Conservation (phyloP, 352 stramenopile genomes). For the Aphanomyces stellatus region DNA sequence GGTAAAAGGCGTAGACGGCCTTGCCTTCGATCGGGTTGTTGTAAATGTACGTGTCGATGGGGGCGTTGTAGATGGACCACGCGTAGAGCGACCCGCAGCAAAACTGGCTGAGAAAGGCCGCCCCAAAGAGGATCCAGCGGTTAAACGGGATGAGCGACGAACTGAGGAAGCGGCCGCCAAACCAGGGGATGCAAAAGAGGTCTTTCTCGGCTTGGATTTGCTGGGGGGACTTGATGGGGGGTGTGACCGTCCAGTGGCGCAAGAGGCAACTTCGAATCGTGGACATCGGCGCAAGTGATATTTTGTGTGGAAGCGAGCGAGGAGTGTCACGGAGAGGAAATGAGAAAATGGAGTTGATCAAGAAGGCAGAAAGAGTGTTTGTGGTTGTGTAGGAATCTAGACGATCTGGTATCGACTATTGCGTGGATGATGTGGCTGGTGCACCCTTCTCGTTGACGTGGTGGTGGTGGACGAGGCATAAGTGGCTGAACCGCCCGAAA, state of each 20-base stretch:
- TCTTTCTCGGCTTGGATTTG: conserved; percentile 46
- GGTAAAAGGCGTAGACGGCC: conserved; percentile 64
- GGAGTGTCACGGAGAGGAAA: too few species aligned
- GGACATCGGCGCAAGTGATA: too few species aligned
- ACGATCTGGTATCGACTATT: too few species aligned
- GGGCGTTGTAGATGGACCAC: conserved; percentile 62
- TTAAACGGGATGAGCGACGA: conserved; percentile 28
- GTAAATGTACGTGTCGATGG: conserved; percentile 44
- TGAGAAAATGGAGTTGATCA: too few species aligned
- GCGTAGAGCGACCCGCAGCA: conserved; percentile 63
- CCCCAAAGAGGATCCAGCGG: conserved; percentile 57
- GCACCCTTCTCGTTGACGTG: too few species aligned
- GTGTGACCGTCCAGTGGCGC: conserved; percentile 37
- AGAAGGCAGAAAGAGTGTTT: too few species aligned
- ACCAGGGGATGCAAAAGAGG: conserved; percentile 29
- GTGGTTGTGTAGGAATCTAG: too few species aligned
- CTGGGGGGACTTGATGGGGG: conserved; percentile 29
- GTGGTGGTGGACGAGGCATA: too few species aligned
- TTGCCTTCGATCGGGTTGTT: conserved; percentile 34
- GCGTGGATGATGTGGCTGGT: too few species aligned
- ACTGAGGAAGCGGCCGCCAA: background rate
- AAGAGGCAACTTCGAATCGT: too few species aligned
- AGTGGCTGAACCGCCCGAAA: too few species aligned
- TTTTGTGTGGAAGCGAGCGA: too few species aligned
- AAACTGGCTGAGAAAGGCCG: conserved; percentile 49